Base-by-base conservation (phyloP, 805 yeast genomes). In the Torulaspora maleeae region DNA sequence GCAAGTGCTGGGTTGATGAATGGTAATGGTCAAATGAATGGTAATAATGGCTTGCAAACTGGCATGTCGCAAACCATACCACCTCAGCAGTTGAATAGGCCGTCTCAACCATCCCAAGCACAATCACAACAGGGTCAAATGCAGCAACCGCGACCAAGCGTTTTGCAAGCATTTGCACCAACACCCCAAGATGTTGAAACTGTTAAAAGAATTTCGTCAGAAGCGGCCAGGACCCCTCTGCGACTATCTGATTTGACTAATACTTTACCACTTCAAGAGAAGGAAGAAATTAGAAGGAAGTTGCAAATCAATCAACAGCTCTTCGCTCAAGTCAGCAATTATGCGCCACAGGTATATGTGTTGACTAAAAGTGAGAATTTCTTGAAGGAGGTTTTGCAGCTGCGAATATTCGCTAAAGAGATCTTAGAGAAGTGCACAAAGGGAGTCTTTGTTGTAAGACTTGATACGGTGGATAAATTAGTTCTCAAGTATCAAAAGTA, bases 371-470 rank as follows among this genome's bases (percentile, higher is more conserved):
- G 84, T 61, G 76, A 74, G 39, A 86, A 81, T 40, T 90, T 86
- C 8, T 83, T 95, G 1, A 80, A 79, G 56, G 77, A 86, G 53
- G 75, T 89, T 48, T 74, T 89, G 48, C 90, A 85, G 60, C 78
- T 86, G 73, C 82, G 87, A 64, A 75, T 80, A 49, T 82, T 87
- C 82, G 80, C 86, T 36, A 82, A 80, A 57, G 84, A 82, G 59
- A 84, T 87, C 49, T 67, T 82, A 53, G 93, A 86, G 41, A 80
- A 77, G 37, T 70, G 87, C 52, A 76, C 80, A 47, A 73, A 78
- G 51, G 83, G 83, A 4, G 70, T 75, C 17, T 87, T 76, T 58
- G 76, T 81, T 50, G 90, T 90, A 1, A 78, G 79, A n/a, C 83
- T 84, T 12, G 86, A 80, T 38, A 72, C 86, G 33, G 69, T 86